Conservation (phyloP, 1,284 basidiomycete species). For the Fomitopsis schrenkii region DNA sequence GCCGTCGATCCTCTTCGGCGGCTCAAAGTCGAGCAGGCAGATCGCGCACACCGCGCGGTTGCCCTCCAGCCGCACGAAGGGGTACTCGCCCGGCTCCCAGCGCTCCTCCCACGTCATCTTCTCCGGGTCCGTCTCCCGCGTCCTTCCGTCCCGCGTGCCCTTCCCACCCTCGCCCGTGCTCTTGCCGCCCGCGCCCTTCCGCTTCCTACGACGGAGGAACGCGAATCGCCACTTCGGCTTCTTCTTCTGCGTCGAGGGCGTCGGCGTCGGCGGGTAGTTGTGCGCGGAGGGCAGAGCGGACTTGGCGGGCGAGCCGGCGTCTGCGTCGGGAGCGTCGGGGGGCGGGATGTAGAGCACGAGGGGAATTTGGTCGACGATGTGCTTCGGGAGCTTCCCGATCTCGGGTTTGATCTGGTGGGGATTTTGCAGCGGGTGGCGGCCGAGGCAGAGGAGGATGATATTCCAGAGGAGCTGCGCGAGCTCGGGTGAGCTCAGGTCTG, state of each 20-base stretch:
- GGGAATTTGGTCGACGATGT: conserved; percentile 71
- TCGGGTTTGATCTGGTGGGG: conserved; percentile 70
- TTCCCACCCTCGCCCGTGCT: conserved; percentile 4
- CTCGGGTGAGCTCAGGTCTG: not conserved
- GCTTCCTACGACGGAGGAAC: conserved; percentile 35
- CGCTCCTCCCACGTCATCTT: conserved; percentile 43
- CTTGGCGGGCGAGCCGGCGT: conserved; percentile 20
- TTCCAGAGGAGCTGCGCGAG: conserved; percentile 62
- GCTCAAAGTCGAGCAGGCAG: conserved; percentile 78
- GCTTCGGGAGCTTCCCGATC: conserved; percentile 65
- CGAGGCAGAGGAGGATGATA: conserved; percentile 68
- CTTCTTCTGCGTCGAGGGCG: conserved; percentile 17
- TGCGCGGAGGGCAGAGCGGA: conserved; percentile 42
- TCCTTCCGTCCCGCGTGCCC: conserved; percentile 20
- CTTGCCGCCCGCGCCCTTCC: conserved; percentile 14
- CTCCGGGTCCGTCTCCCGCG: conserved; percentile 26
- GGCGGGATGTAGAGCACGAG: conserved; percentile 80
- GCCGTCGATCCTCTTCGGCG: conserved; percentile 43
- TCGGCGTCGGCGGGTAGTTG: conserved; percentile 53
- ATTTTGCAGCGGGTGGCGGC: conserved; percentile 71
- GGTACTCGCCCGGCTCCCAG: conserved; percentile 51
- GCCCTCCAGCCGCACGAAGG: conserved; percentile 68
- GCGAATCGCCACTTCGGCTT: conserved; percentile 42
- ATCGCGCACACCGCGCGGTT: conserved; percentile 81
- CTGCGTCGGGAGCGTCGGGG: conserved; percentile 46